Evolutionary conservation across 345 rosid species (phyloP).

Genomic region (Populus alba): DNA sequence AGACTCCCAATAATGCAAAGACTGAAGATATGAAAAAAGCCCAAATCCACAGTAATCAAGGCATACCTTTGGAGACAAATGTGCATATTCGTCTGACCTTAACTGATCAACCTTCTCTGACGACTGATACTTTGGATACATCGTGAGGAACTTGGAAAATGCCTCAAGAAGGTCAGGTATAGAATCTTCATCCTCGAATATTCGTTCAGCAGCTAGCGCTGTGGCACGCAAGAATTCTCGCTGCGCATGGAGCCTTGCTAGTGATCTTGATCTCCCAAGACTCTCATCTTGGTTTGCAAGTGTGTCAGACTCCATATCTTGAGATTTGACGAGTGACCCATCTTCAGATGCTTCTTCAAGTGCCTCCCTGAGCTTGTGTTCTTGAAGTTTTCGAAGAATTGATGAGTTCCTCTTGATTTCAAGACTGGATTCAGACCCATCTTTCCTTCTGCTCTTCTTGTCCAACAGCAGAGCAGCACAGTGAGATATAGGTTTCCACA

Average conservation of each 20-base stretch:
- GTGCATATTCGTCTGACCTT: conserved; percentile 72
- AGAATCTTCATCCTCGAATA: conserved; percentile 64
- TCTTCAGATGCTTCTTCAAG: conserved; percentile 93
- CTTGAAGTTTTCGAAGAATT: conserved; percentile 68
- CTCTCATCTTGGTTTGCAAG: conserved; percentile 52
- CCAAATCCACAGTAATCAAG: conserved; percentile 99
- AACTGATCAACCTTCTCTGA: conserved; percentile 84
- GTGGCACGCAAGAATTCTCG: conserved; percentile 90
- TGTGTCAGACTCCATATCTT: conserved; percentile 62
- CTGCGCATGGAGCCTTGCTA: conserved; percentile 91
- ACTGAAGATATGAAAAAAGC: conserved; percentile 85
- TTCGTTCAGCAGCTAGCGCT: conserved; percentile 76
- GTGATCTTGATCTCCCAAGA: conserved; percentile 89
- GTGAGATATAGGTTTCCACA: conserved; percentile 98
- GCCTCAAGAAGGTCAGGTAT: conserved; percentile 67
- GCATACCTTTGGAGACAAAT: conserved; percentile 89
- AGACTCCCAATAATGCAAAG: conserved; percentile 92
- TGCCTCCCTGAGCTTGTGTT: conserved; percentile 86
- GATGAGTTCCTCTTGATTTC: conserved; percentile 49
- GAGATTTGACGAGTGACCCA: conserved; percentile 83
- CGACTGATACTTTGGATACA: conserved; percentile 86
- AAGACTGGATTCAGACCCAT: conserved; percentile 59
- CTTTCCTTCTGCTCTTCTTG: conserved; percentile 74
- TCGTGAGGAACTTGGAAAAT: conserved; percentile 59
- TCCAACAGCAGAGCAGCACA: conserved; percentile 89